Percentiles rank a stretch among this genome's conserved stretches.
These are phyloP conservation scores for Pythium myriotylum DNA, from an alignment of 352 stramenopile genomes.

Conservation along the genomic window DNA sequence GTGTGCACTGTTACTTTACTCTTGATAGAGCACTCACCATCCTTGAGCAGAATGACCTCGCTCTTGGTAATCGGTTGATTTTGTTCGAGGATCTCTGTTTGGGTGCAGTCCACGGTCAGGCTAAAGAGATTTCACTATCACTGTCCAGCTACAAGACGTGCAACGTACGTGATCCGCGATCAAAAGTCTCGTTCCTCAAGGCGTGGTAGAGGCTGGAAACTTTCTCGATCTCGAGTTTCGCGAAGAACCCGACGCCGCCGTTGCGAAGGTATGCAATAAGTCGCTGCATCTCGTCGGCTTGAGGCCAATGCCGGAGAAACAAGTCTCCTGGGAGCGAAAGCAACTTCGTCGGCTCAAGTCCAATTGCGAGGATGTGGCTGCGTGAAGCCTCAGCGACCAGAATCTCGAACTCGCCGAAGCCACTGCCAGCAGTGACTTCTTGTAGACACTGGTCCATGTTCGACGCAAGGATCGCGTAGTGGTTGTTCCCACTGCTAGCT, in stretches of 20 bases:
- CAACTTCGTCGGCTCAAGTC: slow-evolving; percentile 51
- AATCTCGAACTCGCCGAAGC: slow-evolving; percentile 74
- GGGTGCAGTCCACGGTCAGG: slow-evolving; percentile 7
- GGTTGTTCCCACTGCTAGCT: neutral
- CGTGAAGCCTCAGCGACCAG: slow-evolving; percentile 41
- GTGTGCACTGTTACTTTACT: slow-evolving; percentile 21
- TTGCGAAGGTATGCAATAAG: slow-evolving; percentile 56
- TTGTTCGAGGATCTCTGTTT: slow-evolving; percentile 46
- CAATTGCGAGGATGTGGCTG: slow-evolving; percentile 41
- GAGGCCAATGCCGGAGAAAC: slow-evolving; percentile 54
- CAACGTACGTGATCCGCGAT: slow-evolving; percentile 45
- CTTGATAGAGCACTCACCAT: slow-evolving; percentile 52
- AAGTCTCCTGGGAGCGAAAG: slow-evolving; percentile 52
- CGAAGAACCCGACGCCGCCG: slow-evolving; percentile 40
- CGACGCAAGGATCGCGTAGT: slow-evolving; percentile 11
- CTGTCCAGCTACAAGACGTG: neutral
- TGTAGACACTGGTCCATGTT: slow-evolving; percentile 34
- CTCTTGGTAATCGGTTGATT: slow-evolving; percentile 22
- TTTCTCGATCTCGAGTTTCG: slow-evolving; percentile 50
- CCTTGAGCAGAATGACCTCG: slow-evolving; percentile 53
- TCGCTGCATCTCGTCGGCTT: slow-evolving; percentile 29
- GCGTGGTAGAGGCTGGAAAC: slow-evolving; percentile 62
- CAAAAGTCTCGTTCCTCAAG: slow-evolving; percentile 46
- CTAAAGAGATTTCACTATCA: neutral
- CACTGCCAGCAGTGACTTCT: slow-evolving; percentile 39